Evolutionary conservation across 1,284 basidiomycete genomes (phyloP).

Genomic region (Sphagnurus paluster): DNA sequence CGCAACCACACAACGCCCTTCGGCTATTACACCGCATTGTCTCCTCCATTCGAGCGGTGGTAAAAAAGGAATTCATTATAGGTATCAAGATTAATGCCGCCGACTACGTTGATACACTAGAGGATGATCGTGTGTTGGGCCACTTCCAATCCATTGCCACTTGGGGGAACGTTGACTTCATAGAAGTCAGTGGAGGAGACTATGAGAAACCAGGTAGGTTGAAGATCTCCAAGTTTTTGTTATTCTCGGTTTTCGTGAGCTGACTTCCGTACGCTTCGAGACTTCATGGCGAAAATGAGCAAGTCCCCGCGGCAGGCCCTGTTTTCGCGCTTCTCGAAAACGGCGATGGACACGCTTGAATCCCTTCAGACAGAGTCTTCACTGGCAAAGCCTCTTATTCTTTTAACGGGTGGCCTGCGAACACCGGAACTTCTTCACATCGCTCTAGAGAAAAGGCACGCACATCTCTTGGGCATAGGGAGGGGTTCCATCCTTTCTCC

Average conservation of each 20-base stretch:
- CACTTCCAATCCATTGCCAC: conserved; percentile 66
- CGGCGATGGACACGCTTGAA: conserved; percentile 45
- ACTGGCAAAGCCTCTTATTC: conserved; percentile 51
- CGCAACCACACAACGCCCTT: conserved; percentile 45
- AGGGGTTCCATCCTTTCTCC: conserved; percentile 68
- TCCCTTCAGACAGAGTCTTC: conserved; percentile 22
- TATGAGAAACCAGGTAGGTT: conserved; percentile 76
- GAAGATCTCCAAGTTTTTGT: neutral
- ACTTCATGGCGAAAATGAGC: conserved; percentile 38
- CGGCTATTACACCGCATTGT: conserved; percentile 69
- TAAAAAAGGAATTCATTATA: conserved; percentile 66
- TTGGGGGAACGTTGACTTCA: conserved; percentile 74
- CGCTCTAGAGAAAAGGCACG: conserved; percentile 53
- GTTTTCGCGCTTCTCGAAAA: conserved; percentile 60
- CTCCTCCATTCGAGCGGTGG: conserved; percentile 55
- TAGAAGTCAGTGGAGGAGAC: conserved; percentile 87
- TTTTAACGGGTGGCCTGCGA: conserved; percentile 81
- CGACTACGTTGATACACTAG: conserved; percentile 65
- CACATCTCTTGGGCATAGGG: conserved; percentile 80
- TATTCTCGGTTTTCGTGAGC: neutral
- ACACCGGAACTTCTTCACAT: conserved; percentile 58
- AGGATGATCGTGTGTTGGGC: conserved; percentile 54
- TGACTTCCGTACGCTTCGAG: conserved; percentile 25
- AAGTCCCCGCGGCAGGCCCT: conserved; percentile 53
- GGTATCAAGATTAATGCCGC: conserved; percentile 89